A percentile compares a stretch with the other conserved stretches of the same genome.
Evolutionary conservation across 805 yeast genomes (phyloP).

Genomic region (Pichia sporocuriosa): DNA sequence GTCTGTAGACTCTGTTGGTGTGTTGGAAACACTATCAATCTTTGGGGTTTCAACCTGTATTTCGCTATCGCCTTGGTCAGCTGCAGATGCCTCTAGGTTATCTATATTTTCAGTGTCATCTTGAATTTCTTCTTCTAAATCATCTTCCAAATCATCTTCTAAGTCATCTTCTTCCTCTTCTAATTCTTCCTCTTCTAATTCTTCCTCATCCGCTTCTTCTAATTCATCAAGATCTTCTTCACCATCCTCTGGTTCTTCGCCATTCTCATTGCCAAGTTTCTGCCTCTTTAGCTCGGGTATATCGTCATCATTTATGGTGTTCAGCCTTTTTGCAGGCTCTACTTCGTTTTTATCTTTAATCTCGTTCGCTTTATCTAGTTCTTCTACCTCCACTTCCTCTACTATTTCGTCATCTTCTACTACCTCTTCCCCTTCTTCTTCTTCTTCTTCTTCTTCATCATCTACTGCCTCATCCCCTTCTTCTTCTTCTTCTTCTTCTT

Average conservation of each 20-base stretch:
- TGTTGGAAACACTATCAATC: constrained; percentile 7
- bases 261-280: constrained; percentile 26
- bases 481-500: constrained; percentile 33
- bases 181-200: constrained; percentile 23
- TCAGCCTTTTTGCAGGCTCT: constrained; percentile 35
- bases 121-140: constrained; percentile 19
- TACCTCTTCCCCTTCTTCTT: constrained; percentile 25
- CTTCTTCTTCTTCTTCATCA: constrained; percentile 33
- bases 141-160: constrained; percentile 29
- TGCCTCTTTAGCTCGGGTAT: constrained; percentile 29
- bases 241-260: constrained; percentile 37
- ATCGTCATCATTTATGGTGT: constrained; percentile 36
- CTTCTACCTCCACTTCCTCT: constrained; percentile 27
- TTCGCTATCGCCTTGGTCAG: background rate
- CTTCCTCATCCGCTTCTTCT: constrained; percentile 28
- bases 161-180: constrained; percentile 19
- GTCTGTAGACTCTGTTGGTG: constrained; percentile 3
- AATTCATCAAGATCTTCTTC: constrained; percentile 31
- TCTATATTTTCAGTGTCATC: constrained; percentile 16
- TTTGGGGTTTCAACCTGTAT: constrained; percentile 8
- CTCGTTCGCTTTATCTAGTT: too few species aligned
- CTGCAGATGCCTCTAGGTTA: background rate
- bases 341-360: constrained; percentile 39
- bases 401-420: constrained; percentile 17
- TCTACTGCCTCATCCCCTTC: constrained; percentile 35